phyloP scores from a whole-genome alignment of 768 basidiomycete genomes.

The Suillus clintonianus region DNA sequence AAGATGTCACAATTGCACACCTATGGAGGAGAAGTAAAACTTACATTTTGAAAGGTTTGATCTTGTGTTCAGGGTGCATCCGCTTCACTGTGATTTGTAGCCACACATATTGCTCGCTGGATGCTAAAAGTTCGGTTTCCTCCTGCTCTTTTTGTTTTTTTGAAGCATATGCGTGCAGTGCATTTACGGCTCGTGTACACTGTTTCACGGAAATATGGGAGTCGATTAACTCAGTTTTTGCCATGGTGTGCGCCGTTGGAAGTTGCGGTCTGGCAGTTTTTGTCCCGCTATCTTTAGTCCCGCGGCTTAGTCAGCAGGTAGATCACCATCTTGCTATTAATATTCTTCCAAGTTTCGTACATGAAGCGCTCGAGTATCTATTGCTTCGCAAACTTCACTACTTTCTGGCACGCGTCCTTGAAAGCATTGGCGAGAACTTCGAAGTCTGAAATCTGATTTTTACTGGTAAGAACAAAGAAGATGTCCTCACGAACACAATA shows the following conservation, averaged over 20 bases:
- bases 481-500: background rate
- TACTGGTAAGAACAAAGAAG: background rate
- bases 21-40: slow-evolving; percentile 28
- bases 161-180: slow-evolving; percentile 70
- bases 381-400: slow-evolving; percentile 9
- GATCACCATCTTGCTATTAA: background rate
- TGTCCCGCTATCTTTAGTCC: background rate
- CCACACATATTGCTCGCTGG: slow-evolving; percentile 87
- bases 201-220: slow-evolving; percentile 69
- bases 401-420: slow-evolving; percentile 22
- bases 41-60: slow-evolving; percentile 87
- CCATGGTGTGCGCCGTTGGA: slow-evolving; percentile 34
- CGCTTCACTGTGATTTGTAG: slow-evolving; percentile 85
- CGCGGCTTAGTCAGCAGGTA: background rate
- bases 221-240: slow-evolving; percentile 61
- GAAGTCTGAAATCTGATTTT: slow-evolving; percentile 32
- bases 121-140: slow-evolving; percentile 72
- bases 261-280: background rate
- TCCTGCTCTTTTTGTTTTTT: slow-evolving; percentile 66
- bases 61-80: slow-evolving; percentile 69
- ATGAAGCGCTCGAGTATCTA: background rate
- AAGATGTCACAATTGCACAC: slow-evolving; percentile 10
- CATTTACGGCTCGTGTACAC: slow-evolving; percentile 75
- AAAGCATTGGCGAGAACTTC: slow-evolving; percentile 29
- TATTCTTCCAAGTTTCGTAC: background rate